Conservation (phyloP, 2,329 filamentous ascomycete species). For the Penicillium sp. region DNA sequence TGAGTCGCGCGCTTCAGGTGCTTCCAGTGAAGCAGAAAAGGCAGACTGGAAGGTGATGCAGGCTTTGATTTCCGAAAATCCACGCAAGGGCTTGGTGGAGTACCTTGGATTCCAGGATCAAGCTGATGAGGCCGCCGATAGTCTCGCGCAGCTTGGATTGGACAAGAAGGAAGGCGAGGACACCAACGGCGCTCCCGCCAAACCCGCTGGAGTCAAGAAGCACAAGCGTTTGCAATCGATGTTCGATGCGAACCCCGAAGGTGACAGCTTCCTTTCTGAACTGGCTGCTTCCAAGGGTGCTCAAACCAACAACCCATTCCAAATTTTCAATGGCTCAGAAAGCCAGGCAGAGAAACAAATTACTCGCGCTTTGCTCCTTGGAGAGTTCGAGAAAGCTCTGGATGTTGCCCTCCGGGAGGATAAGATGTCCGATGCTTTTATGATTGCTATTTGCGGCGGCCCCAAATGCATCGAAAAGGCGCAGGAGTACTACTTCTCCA, state of each 20-base stretch:
- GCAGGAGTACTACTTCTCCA: conserved; percentile 83
- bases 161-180: conserved; percentile 38
- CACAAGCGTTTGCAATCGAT: conserved; percentile 69
- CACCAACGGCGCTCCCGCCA: conserved; percentile 47
- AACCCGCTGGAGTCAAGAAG: conserved; percentile 51
- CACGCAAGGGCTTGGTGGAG: conserved; percentile 80
- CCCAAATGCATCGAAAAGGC: conserved; percentile 92
- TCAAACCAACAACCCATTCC: conserved; percentile 92
- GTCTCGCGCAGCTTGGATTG: conserved; percentile 42
- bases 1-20: conserved; percentile 69
- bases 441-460: conserved; percentile 95
- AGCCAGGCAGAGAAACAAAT: conserved; percentile 80
- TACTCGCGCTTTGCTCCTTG: conserved; percentile 82
- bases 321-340: conserved; percentile 80
- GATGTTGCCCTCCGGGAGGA: conserved; percentile 86
- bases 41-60: conserved; percentile 94
- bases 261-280: conserved; percentile 81
- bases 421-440: conserved; percentile 91
- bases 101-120: conserved; percentile 79
- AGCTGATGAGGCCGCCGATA: conserved; percentile 51
- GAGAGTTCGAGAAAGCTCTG: conserved; percentile 84
- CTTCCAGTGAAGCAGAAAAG: conserved; percentile 85
- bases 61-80: conserved; percentile 78
- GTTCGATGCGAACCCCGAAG: conserved; percentile 70
- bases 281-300: conserved; percentile 84